These are phyloP conservation scores for Tardiomyces depauwii DNA, from an alignment of 1,139 yeast genomes.

Conservation along the genomic window DNA sequence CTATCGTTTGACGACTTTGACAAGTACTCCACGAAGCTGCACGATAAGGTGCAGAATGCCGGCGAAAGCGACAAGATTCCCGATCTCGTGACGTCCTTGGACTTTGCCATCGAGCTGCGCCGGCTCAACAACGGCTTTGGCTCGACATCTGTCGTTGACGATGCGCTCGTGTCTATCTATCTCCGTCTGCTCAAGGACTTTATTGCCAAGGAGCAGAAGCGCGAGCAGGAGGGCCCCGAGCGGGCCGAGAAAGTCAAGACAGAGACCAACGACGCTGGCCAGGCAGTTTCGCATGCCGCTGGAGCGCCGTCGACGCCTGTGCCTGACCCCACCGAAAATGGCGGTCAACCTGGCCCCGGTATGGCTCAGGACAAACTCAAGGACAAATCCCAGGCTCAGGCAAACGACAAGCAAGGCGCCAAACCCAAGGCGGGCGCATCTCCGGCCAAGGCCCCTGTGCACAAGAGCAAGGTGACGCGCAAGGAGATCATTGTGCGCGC, in stretches of 20 bases:
- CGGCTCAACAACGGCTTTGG: slow-evolving; percentile 74
- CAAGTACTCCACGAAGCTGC: slow-evolving; percentile 7
- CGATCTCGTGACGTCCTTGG: slow-evolving; percentile 23
- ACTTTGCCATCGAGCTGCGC: slow-evolving; percentile 51
- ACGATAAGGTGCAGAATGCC: slow-evolving; percentile 7
- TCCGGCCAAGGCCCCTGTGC: slow-evolving; percentile 1
- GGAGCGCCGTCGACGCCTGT: slow-evolving; percentile 6
- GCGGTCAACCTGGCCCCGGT: not conserved
- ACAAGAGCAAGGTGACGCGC: slow-evolving; percentile 21
- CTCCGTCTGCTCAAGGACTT: slow-evolving; percentile 33
- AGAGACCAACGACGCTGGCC: slow-evolving; percentile 1
- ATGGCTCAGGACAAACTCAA: not conserved
- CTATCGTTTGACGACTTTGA: slow-evolving; percentile 37
- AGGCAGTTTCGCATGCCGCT: slow-evolving; percentile 2
- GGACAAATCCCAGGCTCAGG: too few relatives aligned
- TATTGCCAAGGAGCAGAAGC: slow-evolving; percentile 6
- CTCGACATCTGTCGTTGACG: slow-evolving; percentile 69
- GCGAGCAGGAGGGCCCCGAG: too few relatives aligned
- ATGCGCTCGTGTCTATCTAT: slow-evolving; percentile 54
- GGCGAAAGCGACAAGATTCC: slow-evolving; percentile 6
- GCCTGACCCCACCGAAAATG: slow-evolving; percentile 4
- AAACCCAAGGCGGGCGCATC: not conserved
- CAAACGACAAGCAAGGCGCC: not conserved
- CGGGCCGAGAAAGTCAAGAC: slow-evolving; percentile 3
- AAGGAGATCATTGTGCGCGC: slow-evolving; percentile 29